A percentile compares a stretch with the other conserved stretches of the same genome.
phyloP scores from a whole-genome alignment of 1,284 basidiomycete species.

The Cutaneotrichosporon sp. region DNA sequence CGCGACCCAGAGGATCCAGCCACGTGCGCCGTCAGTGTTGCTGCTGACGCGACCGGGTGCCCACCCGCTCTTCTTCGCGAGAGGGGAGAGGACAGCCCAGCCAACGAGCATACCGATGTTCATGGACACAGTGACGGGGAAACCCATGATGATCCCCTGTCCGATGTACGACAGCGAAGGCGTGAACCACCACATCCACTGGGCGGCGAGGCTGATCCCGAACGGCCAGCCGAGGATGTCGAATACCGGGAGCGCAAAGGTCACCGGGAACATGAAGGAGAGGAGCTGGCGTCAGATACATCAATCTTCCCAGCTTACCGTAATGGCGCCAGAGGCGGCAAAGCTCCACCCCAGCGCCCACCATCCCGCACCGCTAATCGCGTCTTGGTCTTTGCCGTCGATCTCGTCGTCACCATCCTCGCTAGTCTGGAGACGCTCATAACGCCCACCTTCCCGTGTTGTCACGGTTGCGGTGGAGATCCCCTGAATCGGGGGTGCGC shows the following conservation, averaged over 20 bases:
- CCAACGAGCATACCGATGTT: conserved; percentile 92
- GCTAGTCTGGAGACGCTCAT: conserved; percentile 31
- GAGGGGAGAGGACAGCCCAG: conserved; percentile 85
- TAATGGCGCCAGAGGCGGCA: conserved; percentile 65
- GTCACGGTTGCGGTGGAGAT: background rate
- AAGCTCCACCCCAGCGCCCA: conserved; percentile 72
- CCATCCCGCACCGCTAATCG: conserved; percentile 68
- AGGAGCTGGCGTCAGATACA: conserved; percentile 42
- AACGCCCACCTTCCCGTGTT: conserved; percentile 22
- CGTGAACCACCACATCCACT: conserved; percentile 94
- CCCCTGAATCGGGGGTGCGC: conserved; percentile 35
- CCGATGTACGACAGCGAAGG: conserved; percentile 88
- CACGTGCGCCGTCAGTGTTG: conserved; percentile 77
- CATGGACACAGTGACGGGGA: conserved; percentile 91
- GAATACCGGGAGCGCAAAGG: conserved; percentile 89
- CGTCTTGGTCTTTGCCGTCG: conserved; percentile 34
- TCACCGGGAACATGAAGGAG: conserved; percentile 79
- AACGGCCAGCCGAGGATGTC: conserved; percentile 62
- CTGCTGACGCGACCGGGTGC: conserved; percentile 84
- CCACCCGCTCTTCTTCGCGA: conserved; percentile 80
- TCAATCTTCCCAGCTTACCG: conserved; percentile 57
- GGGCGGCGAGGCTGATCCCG: conserved; percentile 63
- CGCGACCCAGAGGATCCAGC: conserved; percentile 93
- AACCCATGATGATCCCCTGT: conserved; percentile 97
- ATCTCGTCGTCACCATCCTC: conserved; percentile 4